These are phyloP conservation scores for Penicillium sp. DNA, from an alignment of 2,329 filamentous ascomycete species.

Conservation along the genomic window DNA sequence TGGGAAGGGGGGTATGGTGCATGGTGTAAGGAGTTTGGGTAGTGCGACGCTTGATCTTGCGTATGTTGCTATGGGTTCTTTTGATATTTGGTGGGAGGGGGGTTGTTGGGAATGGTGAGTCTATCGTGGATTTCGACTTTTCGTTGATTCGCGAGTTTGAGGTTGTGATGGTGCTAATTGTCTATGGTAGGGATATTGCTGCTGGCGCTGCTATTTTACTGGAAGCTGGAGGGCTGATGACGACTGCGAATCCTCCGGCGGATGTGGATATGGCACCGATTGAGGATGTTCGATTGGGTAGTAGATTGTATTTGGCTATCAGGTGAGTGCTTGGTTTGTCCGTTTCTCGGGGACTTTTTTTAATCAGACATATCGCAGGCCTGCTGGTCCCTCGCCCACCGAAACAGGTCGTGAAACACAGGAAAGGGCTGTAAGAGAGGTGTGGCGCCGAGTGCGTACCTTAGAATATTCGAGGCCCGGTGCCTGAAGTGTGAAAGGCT, in stretches of 20 bases:
- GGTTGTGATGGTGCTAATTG: not conserved
- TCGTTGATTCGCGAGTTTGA: not conserved
- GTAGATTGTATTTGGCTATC: constrained; percentile 68
- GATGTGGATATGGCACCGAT: constrained; percentile 56
- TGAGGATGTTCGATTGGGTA: constrained; percentile 59
- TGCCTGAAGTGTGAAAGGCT: constrained; percentile 34
- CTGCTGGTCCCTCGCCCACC: constrained; percentile 57
- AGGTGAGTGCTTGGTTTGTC: constrained; percentile 44
- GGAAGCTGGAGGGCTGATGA: constrained; percentile 71
- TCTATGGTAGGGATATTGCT: constrained; percentile 58
- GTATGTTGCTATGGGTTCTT: constrained; percentile 69
- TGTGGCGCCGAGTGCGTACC: constrained; percentile 64
- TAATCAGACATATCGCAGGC: constrained; percentile 41
- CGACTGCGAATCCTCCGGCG: constrained; percentile 67
- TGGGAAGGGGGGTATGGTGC: constrained; percentile 73
- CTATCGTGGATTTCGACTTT: not conserved
- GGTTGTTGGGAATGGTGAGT: constrained; percentile 74
- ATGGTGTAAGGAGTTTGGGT: constrained; percentile 68
- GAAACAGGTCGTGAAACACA: constrained; percentile 66
- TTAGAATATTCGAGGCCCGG: constrained; percentile 67
- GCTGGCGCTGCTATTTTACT: constrained; percentile 69
- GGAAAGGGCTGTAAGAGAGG: constrained; percentile 66
- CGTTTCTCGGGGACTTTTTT: not conserved
- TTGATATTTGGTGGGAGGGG: constrained; percentile 81
- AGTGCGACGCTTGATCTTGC: constrained; percentile 71